These are phyloP conservation scores for Eutrema heterophyllum DNA, from an alignment of 345 rosid genomes.

Conservation along the genomic window DNA sequence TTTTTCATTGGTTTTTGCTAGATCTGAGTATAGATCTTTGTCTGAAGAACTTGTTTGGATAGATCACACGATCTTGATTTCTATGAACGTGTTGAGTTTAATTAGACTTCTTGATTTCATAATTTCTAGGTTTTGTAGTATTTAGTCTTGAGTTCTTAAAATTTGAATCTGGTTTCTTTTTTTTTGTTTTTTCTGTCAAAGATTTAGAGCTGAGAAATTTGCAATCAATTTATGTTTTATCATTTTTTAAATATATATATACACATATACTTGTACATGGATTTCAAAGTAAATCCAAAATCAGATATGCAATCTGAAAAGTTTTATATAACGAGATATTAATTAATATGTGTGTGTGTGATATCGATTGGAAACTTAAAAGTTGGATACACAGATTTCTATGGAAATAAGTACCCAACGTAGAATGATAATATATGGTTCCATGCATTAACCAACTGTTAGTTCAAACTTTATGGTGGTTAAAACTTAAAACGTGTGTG, in stretches of 20 bases:
- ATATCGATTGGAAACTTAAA: not conserved
- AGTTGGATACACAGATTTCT: slow-evolving; percentile 24
- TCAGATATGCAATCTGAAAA: not conserved
- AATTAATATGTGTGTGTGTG: not conserved
- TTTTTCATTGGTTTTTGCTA: not conserved
- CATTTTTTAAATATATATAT: not conserved
- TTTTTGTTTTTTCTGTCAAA: not conserved
- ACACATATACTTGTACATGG: not conserved
- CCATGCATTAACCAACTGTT: slow-evolving; percentile 32
- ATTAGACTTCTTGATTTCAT: not conserved
- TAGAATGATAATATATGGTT: slow-evolving; percentile 31
- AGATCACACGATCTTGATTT: slow-evolving; percentile 16
- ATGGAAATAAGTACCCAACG: slow-evolving; percentile 28
- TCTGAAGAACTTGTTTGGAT: not conserved
- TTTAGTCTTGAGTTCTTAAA: not conserved
- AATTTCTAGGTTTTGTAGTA: not conserved
- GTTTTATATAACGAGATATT: not conserved
- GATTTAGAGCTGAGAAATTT: not conserved
- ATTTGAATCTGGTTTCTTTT: slow-evolving; percentile 5
- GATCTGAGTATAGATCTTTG: slow-evolving; percentile 19
- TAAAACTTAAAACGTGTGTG: slow-evolving; percentile 11
- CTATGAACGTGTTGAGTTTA: not conserved
- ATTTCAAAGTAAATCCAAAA: not conserved
- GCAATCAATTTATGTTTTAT: not conserved
- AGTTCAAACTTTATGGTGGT: slow-evolving; percentile 18